These are phyloP conservation scores for Ambrosia artemisiifolia DNA, from an alignment of 129 eudicot genomes.

Conservation along the genomic window DNA sequence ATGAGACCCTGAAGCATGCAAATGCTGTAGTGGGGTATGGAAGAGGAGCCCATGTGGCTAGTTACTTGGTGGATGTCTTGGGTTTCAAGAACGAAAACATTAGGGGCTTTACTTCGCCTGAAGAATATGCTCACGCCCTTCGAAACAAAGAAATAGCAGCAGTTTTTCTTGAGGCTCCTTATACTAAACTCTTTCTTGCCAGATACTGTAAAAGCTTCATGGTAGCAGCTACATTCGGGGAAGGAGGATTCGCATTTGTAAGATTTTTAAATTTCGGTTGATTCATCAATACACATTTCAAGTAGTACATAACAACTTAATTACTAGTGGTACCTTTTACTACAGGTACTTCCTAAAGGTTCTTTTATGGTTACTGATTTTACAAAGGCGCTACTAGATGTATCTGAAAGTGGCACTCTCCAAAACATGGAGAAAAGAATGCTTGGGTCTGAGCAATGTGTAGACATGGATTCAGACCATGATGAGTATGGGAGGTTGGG, in stretches of 20 bases:
- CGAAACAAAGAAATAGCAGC: constrained; percentile 39
- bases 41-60: constrained; percentile 33
- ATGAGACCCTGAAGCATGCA: constrained; percentile 30
- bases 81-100: constrained; percentile 33
- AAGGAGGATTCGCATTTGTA: constrained; percentile 58
- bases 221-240: constrained; percentile 35
- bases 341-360: constrained; percentile 47
- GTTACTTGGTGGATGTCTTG: constrained; percentile 33
- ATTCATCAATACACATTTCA: background rate
- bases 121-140: constrained; percentile 39
- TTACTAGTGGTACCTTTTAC: background rate
- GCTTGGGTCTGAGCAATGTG: constrained; percentile 34
- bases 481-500: constrained; percentile 42
- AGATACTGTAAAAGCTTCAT: constrained; percentile 42
- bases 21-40: constrained; percentile 38
- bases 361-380: constrained; percentile 41
- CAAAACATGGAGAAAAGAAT: constrained; percentile 30
- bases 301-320: background rate
- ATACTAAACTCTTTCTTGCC: constrained; percentile 48
- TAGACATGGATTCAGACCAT: constrained; percentile 12
- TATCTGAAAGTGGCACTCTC: constrained; percentile 38
- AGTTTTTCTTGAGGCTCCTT: constrained; percentile 43
- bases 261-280: background rate
- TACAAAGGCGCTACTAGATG: constrained; percentile 34
- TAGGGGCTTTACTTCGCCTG: constrained; percentile 24